A percentile compares a stretch with the other conserved stretches of the same genome.
phyloP scores from a whole-genome alignment of 2,329 filamentous ascomycete species.

The Apiospora hydei region DNA sequence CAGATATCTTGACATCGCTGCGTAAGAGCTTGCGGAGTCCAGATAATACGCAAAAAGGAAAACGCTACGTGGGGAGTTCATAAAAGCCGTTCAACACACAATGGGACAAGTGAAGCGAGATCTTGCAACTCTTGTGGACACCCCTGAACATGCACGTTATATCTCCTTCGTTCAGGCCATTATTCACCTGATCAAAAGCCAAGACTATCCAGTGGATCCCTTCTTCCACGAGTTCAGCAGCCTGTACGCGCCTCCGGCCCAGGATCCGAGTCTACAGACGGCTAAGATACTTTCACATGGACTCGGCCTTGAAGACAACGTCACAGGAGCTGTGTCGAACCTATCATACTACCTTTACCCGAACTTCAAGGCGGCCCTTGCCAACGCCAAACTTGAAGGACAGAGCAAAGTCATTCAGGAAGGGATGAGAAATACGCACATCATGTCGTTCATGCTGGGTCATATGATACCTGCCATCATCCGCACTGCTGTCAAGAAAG shows the following conservation, averaged over 20 bases:
- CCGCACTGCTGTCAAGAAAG: conserved; percentile 44
- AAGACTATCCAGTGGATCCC: conserved; percentile 61
- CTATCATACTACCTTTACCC: conserved; percentile 66
- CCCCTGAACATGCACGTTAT: conserved; percentile 53
- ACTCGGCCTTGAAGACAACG: conserved; percentile 60
- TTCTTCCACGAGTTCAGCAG: conserved; percentile 65
- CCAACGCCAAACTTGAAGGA: conserved; percentile 54
- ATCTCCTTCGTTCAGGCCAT: conserved; percentile 60
- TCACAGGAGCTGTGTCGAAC: conserved; percentile 53
- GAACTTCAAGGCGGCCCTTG: conserved; percentile 63
- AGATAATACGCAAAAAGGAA: conserved; percentile 44
- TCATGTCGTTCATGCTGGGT: conserved; percentile 56
- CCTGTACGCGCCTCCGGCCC: conserved; percentile 61
- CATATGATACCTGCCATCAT: conserved; percentile 64
- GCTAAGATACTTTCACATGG: conserved; percentile 64
- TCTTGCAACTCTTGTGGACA: conserved; percentile 48
- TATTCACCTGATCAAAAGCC: conserved; percentile 60
- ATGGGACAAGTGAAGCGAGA: conserved; percentile 65
- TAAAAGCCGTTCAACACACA: conserved; percentile 50
- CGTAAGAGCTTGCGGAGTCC: conserved; percentile 53
- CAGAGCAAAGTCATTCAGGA: conserved; percentile 54
- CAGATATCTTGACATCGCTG: conserved; percentile 56
- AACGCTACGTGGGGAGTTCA: conserved; percentile 49
- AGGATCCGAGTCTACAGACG: conserved; percentile 64
- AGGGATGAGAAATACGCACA: conserved; percentile 55